A percentile compares a stretch with the other conserved stretches of the same genome.
phyloP scores from a whole-genome alignment of 345 rosid genomes.

The Durio zibethinus region DNA sequence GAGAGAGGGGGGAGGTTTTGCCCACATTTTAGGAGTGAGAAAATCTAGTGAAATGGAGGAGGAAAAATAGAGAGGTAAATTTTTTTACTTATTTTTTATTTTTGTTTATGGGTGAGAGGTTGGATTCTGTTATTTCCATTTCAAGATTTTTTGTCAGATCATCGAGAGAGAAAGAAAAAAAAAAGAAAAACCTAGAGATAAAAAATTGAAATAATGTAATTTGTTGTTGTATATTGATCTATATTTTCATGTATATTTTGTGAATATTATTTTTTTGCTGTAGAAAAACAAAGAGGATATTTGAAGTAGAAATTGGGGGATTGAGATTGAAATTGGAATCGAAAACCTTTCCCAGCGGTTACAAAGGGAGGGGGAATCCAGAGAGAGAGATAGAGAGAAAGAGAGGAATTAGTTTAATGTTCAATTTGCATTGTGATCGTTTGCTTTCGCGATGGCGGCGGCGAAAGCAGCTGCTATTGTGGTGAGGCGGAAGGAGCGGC shows the following conservation, averaged over 20 bases:
- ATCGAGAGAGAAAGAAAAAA: background rate
- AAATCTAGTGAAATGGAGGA: slow-evolving; percentile 7
- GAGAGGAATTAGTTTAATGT: slow-evolving; percentile 23
- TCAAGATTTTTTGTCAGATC: slow-evolving; percentile 24
- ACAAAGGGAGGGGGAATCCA: slow-evolving; percentile 14
- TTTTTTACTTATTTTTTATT: background rate
- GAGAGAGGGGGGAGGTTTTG: background rate
- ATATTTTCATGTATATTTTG: slow-evolving; percentile 15
- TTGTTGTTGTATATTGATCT: background rate
- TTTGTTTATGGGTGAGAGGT: background rate
- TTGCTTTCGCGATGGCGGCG: slow-evolving; percentile 24
- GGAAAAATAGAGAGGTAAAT: slow-evolving; percentile 3
- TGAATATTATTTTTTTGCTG: slow-evolving; percentile 23
- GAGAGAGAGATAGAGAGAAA: slow-evolving; percentile 3
- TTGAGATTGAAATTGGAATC: slow-evolving; percentile 10
- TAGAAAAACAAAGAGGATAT: background rate
- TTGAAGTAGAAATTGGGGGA: slow-evolving; percentile 3
- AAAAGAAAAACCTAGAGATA: background rate
- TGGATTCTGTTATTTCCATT: slow-evolving; percentile 5
- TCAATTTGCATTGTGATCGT: slow-evolving; percentile 24
- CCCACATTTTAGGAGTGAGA: slow-evolving; percentile 20
- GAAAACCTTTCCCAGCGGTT: slow-evolving; percentile 23
- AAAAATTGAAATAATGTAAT: background rate
- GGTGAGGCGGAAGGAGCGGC: slow-evolving; percentile 33
- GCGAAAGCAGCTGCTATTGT: slow-evolving; percentile 12